Base-by-base conservation (phyloP, 2,329 filamentous ascomycete species). In the Colletotrichum acutatum region DNA sequence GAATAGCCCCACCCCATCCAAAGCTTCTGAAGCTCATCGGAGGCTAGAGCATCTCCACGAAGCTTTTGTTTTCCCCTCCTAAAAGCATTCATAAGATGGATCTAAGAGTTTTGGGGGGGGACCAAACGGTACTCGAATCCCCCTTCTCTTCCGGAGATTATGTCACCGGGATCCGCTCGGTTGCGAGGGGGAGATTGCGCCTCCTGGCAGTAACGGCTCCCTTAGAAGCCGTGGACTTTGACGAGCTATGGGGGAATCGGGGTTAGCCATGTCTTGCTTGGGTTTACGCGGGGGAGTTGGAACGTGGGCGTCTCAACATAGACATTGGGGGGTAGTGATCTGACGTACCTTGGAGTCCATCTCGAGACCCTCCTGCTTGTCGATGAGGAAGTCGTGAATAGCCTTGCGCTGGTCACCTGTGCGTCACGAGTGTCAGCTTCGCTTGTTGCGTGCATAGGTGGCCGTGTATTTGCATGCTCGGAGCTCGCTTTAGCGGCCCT, bases 371-470 rank as follows among this genome's bases (percentile, higher is more conserved):
- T 94, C 92, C 85, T 94, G 93, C 89, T 95, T 95, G 86, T 95
- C 93, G 84, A 91, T 90, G 85, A 97, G 90, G 88, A 97, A 97
- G 82, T 97, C 94, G 84, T 95, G 93, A 83, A 96, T 93, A 90
- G 95, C 93, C 86, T 95, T 95, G 86, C 95, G 94, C 88, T 97
- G 95, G 84, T 97, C 95, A 81, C 95, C 95, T 74, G 26, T 68
- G 26, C 54, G 32, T 11, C n/a, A 14, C 19, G 11, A 28, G 11
- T 34, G 46, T 71, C 19, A 73, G 60, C 8, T 26, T 66, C 3
- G 19, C 24, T n/a, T 42, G 16, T 42, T 42, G 37, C 16, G 14
- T 42, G 19, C 16, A 8, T 24, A 26, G 28, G 26, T n/a, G 5
- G 16, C 26, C 4, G 30, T 28, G 5, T 34, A 42, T 66, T 22